A percentile compares a stretch with the other conserved stretches of the same genome.
Evolutionary conservation across 2,329 filamentous ascomycete species (phyloP).

Genomic region (Nemania sp.): DNA sequence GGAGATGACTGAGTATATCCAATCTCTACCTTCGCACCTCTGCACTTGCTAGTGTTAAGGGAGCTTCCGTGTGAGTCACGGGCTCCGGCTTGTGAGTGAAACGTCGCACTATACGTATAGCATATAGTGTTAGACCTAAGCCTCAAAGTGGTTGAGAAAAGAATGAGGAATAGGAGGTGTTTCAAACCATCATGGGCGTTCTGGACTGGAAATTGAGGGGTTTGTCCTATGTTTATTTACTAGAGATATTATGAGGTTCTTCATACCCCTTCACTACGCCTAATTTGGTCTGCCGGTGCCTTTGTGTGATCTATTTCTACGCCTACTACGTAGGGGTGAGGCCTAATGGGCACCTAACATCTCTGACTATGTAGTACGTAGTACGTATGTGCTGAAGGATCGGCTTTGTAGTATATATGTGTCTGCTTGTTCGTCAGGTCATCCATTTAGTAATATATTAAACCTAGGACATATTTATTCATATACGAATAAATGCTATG

Average conservation of each 20-base stretch:
- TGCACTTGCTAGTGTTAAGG: not conserved
- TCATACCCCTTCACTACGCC: not conserved
- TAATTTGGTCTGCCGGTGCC: not conserved
- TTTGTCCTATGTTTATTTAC: constrained; percentile 8
- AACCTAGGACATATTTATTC: no score
- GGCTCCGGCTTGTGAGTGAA: not conserved
- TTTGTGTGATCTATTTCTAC: not conserved
- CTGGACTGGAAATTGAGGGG: constrained; percentile 12
- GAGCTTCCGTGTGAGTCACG: not conserved
- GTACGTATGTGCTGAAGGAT: not conserved
- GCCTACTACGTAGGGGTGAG: not conserved
- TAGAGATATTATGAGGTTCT: constrained; percentile 17
- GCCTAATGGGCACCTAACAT: no score
- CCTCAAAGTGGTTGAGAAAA: not conserved
- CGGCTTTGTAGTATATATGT: not conserved
- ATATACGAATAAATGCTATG: no score
- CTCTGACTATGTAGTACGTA: no score
- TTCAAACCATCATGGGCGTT: constrained; percentile 28
- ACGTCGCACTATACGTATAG: constrained; percentile 22
- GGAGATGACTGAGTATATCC: not conserved
- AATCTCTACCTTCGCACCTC: not conserved
- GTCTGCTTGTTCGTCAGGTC: not conserved
- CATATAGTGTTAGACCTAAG: constrained; percentile 1
- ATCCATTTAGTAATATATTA: not conserved
- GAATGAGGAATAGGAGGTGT: constrained; percentile 7